Base-by-base conservation (phyloP, 1,284 basidiomycete genomes). In the Boletus coffeatus region DNA sequence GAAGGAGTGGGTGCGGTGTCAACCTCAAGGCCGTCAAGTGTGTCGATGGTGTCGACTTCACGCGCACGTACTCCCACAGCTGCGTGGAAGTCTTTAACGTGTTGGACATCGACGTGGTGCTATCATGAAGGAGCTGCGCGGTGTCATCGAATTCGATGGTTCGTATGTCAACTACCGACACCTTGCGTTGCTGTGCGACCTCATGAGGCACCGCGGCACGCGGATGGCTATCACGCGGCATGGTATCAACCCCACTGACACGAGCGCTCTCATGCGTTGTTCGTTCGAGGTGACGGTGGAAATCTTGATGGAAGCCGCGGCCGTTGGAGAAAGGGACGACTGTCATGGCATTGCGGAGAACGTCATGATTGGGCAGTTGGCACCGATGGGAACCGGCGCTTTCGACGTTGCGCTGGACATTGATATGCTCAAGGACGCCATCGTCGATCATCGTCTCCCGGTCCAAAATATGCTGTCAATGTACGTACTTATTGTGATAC, bases 231-330 rank as follows among this genome's bases (percentile, higher is more conserved):
- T 99, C 77, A 99, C 97, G 57, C 94, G 97, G 58, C 97, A 99
- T 73, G 97, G 97, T 77, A 99, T 99, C 78, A 99, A 99, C 78
- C 89, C 96, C 61, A 93, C 96, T 36, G 95, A 98, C 71, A 96
- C 95, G 10, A 95, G 95, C 50, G 96, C 97, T 2, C 83, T 99
- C 61, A 98, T 99, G 90, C 85, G 97, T 57, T 98, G 95, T 78
- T 98, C 97, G 4, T 99, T 99, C 82, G 97, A 99, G 77, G 97
- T 99, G 82, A 99, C 97, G 0, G 97, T 98, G 66, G 97, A 99
- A 76, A 98, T 99, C 69, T 78, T 99, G 62, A 96, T 99, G 88
- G 97, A 99, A 75, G 97, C 97, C 0, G 97, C 97, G 0, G 94
- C 96, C 2, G 92, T 96, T 55, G 97, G 97, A 61, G 96, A 99